Base-by-base conservation (phyloP, 192 early-diverging fungal genomes). In the Entophlyctis helioformis region DNA sequence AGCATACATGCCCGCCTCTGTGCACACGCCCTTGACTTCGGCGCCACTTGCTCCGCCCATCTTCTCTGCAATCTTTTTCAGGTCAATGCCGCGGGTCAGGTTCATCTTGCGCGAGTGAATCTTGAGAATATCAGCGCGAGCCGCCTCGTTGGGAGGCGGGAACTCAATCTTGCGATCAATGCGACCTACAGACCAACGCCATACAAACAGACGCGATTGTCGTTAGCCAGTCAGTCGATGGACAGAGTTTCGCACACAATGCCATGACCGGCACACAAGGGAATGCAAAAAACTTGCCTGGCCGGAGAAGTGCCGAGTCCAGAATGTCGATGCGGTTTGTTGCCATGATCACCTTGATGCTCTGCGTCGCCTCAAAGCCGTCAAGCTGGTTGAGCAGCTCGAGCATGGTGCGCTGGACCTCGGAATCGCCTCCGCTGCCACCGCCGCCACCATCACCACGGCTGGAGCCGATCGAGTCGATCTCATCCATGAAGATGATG, bases 1-100 rank as follows among this genome's bases (percentile, higher is more conserved):
- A 16, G 95, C 95, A 61, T 96, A 80, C 95, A 98, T 98, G 47
- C 95, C 91, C 3, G 91, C 91, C 62, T 95, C 91, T n/a, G 93
- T 92, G 56, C 95, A 98, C 26, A 96, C 84, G 38, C 92, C 95
- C 70, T 98, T 98, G 67, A 86, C 88, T 56, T 98, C 92, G 9
- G 95, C 95, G 29, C 95, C 95, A 53, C 91, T 94, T 44, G 95
- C 95, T 56, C 95, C 95, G 54, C 84, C 81, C 68, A 90, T 89
- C 41, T 85, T 82, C 50, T 94, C 78, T 1, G 96, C 85, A 48
- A 98, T 71, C 69, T 98, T 94, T 15, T 87, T 80, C 72, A 85
- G 85, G 69, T 99, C 89, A 56, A 96, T 88, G 48, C 91, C 85
- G 21, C 76, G 57, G 20, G 83, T 83, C 35, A 98, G 82, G 54